Evolutionary conservation across 495 filamentous ascomycete genomes (phyloP).

Genomic region (Neurospora africana): DNA sequence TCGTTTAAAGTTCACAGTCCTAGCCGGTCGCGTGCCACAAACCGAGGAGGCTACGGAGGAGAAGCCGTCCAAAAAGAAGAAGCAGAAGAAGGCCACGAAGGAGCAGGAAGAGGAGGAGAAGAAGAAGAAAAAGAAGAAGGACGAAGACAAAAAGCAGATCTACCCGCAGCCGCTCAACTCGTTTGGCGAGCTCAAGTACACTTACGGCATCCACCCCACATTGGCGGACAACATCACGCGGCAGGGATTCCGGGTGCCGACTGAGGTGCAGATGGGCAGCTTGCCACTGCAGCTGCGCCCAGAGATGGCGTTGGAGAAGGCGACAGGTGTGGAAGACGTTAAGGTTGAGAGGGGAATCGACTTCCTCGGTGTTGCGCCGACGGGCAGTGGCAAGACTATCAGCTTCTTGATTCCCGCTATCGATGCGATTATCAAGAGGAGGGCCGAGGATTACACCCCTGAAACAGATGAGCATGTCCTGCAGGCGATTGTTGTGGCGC

Average conservation of each 20-base stretch:
- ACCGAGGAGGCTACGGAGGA: conserved; percentile 20
- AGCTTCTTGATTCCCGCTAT: conserved; percentile 83
- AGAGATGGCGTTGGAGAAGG: conserved; percentile 28
- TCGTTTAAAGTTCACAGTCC: conserved; percentile 73
- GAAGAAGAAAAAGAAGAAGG: conserved; percentile 35
- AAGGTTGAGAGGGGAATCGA: conserved; percentile 39
- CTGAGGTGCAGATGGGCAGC: conserved; percentile 83
- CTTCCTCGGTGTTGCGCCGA: conserved; percentile 82
- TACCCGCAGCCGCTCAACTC: conserved; percentile 68
- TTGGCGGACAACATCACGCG: conserved; percentile 68
- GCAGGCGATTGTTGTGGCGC: conserved; percentile 68
- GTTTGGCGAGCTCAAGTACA: conserved; percentile 59
- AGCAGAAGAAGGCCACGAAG: conserved; percentile 41
- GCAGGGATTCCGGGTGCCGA: conserved; percentile 79
- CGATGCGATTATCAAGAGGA: conserved; percentile 53
- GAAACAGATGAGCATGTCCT: conserved; percentile 38
- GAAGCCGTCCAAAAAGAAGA: conserved; percentile 26
- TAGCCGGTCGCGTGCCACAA: conserved; percentile 31
- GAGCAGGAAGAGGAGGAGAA: conserved; percentile 44
- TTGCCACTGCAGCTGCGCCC: conserved; percentile 64
- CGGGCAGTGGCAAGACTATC: conserved; percentile 94
- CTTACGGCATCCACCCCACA: conserved; percentile 58
- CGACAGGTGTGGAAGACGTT: conserved; percentile 16
- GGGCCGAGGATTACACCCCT: conserved; percentile 18
- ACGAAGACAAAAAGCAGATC: conserved; percentile 45